phyloP scores from a whole-genome alignment of 2,329 filamentous ascomycete species.

The Colletotrichum simmondsii region DNA sequence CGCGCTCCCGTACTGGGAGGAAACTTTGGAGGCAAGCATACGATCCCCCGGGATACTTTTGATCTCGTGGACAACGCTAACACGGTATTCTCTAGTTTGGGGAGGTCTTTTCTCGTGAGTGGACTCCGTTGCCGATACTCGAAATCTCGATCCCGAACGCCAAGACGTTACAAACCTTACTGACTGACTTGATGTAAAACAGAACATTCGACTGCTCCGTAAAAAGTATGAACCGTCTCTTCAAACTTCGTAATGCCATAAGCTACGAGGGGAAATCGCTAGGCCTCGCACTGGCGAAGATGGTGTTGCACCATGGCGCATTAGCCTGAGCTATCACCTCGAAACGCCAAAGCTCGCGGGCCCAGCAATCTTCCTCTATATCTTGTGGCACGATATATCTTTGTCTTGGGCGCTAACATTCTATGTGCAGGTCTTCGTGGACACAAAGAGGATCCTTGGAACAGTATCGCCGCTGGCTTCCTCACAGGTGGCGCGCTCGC shows the following conservation, averaged over 20 bases:
- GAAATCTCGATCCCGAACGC: not conserved
- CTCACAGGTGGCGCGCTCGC: slow-evolving; percentile 94
- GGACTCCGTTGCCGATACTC: not conserved
- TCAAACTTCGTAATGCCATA: not conserved
- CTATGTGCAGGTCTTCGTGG: slow-evolving; percentile 48
- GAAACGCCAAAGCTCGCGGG: no score
- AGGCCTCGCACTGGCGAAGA: not conserved
- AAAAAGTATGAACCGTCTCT: slow-evolving; percentile 72
- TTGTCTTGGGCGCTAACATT: not conserved
- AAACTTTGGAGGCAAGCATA: slow-evolving; percentile 78
- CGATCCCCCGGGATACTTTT: not conserved
- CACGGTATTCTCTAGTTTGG: slow-evolving; percentile 71
- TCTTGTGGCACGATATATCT: not conserved
- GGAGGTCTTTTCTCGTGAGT: slow-evolving; percentile 83
- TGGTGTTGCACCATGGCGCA: not conserved
- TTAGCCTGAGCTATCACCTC: not conserved
- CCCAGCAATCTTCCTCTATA: not conserved
- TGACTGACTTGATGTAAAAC: not conserved
- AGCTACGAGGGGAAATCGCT: not conserved
- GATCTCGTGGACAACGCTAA: not conserved
- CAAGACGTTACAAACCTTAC: not conserved
- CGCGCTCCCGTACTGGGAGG: slow-evolving; percentile 95
- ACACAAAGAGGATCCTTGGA: slow-evolving; percentile 95
- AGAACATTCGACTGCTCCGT: slow-evolving; percentile 89
- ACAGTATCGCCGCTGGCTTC: slow-evolving; percentile 93